Base-by-base conservation (phyloP, 2,329 filamentous ascomycete genomes). In the Beauveria varroae region DNA sequence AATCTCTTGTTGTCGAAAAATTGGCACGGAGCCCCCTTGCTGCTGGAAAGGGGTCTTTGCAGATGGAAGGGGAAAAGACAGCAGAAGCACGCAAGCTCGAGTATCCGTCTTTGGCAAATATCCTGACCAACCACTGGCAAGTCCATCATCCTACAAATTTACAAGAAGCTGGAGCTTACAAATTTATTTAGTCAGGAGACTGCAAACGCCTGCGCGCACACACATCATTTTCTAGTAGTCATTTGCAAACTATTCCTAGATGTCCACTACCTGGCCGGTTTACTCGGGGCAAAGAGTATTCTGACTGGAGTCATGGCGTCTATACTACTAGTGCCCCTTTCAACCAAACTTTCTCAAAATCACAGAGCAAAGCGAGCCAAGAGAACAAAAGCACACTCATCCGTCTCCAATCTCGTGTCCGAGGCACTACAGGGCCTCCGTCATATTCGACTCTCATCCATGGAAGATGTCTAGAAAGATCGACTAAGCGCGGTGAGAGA, bases 401-500 rank as follows among this genome's bases (percentile, higher is more conserved):
- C 44, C 26, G 16, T 57, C 6, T 57, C 55, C 8, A 57, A 49
- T 10, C 55, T 57, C 18, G 28, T 49, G 10, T 49, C 43, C 2
- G 61, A 64, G n/a, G 52, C 58, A 18, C 18, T 62, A n/a, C 46
- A 57, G 22, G 43, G 53, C n/a, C 61, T 64, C 18, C 61, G 61
- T 3, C 49, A 61, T 26, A 64, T 64, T 47, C 57, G 63, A 3
- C 57, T 64, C 9, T 61, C 61, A 9, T 64, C 63, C 7, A 50
- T 58, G 57, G 63, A 64, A 40, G 47, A 24, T 2, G 14, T 55
- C 10, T 64, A 61, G 63, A 18, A 63, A 34, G 14, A n/a, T 24
- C 30, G 46, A 20, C 40, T 63, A 2, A 12, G 46, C 16, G n/a
- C 24, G 2, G 14, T 40, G 12, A 57, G 61, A 30, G 47, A 51